A percentile compares a stretch with the other conserved stretches of the same genome.
These are phyloP conservation scores for Cercospora nicotianae DNA, from an alignment of 2,329 filamentous ascomycete genomes.

Conservation along the genomic window DNA sequence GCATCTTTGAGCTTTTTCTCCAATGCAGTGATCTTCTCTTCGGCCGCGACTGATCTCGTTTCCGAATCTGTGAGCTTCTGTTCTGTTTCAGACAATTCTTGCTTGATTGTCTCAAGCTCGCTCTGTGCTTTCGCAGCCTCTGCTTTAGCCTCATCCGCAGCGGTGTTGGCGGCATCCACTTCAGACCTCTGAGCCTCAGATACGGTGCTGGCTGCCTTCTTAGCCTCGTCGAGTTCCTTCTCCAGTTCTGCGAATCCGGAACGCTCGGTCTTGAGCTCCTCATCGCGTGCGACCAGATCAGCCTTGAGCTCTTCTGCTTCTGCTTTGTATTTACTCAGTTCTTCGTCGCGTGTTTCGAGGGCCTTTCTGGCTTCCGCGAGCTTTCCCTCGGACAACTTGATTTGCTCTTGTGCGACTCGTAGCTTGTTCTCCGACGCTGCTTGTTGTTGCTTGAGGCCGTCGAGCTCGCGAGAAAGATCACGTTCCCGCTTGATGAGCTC, in stretches of 20 bases:
- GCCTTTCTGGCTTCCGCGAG: constrained; percentile 30
- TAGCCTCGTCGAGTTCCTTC: constrained; percentile 33
- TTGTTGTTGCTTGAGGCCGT: constrained; percentile 29
- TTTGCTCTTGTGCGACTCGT: constrained; percentile 19
- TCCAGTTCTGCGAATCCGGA: constrained; percentile 36
- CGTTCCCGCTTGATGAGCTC: constrained; percentile 32
- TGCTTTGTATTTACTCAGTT: constrained; percentile 27
- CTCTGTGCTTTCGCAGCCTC: not conserved
- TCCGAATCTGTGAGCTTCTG: constrained; percentile 14
- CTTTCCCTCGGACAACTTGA: constrained; percentile 23
- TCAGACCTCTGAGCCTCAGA: constrained; percentile 1
- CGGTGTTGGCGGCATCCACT: constrained; percentile 1
- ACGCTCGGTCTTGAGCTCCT: constrained; percentile 37
- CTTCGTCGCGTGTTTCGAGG: constrained; percentile 47
- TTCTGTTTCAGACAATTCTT: not conserved
- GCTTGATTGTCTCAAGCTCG: not conserved
- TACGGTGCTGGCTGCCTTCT: constrained; percentile 7
- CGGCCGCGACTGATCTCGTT: constrained; percentile 15
- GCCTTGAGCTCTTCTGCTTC: constrained; percentile 32
- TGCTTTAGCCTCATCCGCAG: constrained; percentile 19
- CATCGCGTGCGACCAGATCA: constrained; percentile 34
- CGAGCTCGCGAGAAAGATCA: constrained; percentile 27
- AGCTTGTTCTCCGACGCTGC: constrained; percentile 21
- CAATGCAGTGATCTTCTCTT: constrained; percentile 11
- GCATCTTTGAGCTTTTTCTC: constrained; percentile 18